These are phyloP conservation scores for Arctostaphylos glauca DNA, from an alignment of 148 eudicot species.

Conservation along the genomic window DNA sequence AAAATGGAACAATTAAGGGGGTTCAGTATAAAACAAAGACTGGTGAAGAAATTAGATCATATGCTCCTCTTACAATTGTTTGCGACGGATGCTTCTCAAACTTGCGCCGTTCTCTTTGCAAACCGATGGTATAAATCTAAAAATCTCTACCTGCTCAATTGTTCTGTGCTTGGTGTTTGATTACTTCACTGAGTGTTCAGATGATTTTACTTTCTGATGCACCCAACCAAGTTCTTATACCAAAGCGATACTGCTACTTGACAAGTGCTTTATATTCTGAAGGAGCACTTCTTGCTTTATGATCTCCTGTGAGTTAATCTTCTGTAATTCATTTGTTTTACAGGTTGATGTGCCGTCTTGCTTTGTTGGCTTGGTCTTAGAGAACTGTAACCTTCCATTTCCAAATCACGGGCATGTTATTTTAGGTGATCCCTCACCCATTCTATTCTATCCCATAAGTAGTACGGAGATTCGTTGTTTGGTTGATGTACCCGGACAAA, in stretches of 20 bases:
- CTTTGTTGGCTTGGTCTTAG: constrained; percentile 72
- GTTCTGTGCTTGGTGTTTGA: background rate
- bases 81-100: constrained; percentile 59
- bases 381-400: constrained; percentile 55
- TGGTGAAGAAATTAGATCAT: constrained; percentile 39
- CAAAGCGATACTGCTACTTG: background rate
- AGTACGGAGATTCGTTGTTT: constrained; percentile 70
- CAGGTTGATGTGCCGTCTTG: constrained; percentile 77
- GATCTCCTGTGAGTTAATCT: background rate
- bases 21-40: constrained; percentile 45
- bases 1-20: constrained; percentile 45
- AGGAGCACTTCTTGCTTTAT: background rate
- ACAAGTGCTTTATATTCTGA: background rate
- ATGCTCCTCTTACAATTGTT: constrained; percentile 54
- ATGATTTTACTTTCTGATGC: background rate
- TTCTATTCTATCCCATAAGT: constrained; percentile 65
- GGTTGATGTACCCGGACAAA: constrained; percentile 71
- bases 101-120: constrained; percentile 49
- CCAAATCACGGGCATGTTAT: constrained; percentile 72
- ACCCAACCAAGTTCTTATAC: background rate
- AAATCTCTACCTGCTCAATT: background rate
- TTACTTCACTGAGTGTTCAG: background rate
- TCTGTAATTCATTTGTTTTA: constrained; percentile 1
- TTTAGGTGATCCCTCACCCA: constrained; percentile 76
- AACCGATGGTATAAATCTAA: constrained; percentile 34